Base-by-base conservation (phyloP, 73 alveolate species). In the Tetrahymena borealis region DNA sequence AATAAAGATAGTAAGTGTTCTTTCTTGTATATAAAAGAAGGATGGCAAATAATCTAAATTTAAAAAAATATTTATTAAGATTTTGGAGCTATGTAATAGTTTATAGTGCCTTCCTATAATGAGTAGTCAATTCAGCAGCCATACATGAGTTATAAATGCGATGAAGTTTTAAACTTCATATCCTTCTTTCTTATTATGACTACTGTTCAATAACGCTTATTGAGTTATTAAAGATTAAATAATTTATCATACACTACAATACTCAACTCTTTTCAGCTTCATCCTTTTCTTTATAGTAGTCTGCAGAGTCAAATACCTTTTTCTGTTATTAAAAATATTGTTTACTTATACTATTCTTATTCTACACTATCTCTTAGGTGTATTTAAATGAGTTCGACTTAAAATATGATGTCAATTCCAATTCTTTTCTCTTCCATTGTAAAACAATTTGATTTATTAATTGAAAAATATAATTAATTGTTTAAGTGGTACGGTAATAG, bases 231-330 rank as follows among this genome's bases (percentile, higher is more conserved):
- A 60, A 24, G 85, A 60, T 60, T 60, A 60, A 60, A 60, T 60
- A 60, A 60, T 60, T 60, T 60, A 60, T 60, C 85, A 60, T 60
- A 60, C 85, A 60, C n/a, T 24, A 60, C 38, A 60, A 60, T 24
- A 24, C 37, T 60, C 85, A 60, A 35, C 85, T 60, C 85, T 60
- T 60, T 20, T 60, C 85, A 60, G 85, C 85, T 60, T 60, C 85
- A 60, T 60, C 85, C 85, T 60, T 60, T 60, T 60, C 85, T 60
- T 60, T 60, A 60, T 60, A 60, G 85, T 60, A 60, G 85, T 60
- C 85, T 60, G 85, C 85, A 60, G 85, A 60, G 37, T 60, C 85
- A 60, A 60, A 60, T 60, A 60, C 85, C 85, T 60, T 60, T 60
- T 60, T 60, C 85, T 60, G 85, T 60, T 60, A 60, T 60, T 60